Conservation (phyloP, 805 yeast genomes). For the Lipomyces chichibuensis region DNA sequence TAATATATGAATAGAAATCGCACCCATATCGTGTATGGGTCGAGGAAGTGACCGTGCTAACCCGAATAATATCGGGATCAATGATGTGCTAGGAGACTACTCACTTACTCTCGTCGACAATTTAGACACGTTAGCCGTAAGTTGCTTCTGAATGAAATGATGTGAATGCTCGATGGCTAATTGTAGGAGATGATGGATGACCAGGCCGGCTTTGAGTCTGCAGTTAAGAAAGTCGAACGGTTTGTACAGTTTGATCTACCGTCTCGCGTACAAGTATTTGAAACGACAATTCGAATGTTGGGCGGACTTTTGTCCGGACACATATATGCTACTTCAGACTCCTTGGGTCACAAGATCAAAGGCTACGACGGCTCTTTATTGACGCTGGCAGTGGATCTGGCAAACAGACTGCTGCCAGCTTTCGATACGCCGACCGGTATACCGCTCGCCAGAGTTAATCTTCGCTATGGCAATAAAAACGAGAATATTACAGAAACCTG, state of each 20-base stretch:
- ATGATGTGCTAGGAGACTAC: slow-evolving; percentile 85
- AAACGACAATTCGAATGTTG: slow-evolving; percentile 74
- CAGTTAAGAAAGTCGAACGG: slow-evolving; percentile 49
- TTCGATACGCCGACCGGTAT: slow-evolving; percentile 63
- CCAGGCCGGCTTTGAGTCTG: slow-evolving; percentile 55
- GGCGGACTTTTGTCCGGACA: slow-evolving; percentile 85
- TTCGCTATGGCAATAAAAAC: slow-evolving; percentile 54
- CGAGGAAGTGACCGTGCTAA: slow-evolving; percentile 65
- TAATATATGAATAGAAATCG: slow-evolving; percentile 50
- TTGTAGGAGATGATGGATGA: slow-evolving; percentile 54
- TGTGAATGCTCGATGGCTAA: neutral
- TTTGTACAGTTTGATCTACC: slow-evolving; percentile 59
- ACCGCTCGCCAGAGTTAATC: slow-evolving; percentile 80
- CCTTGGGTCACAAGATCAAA: slow-evolving; percentile 49
- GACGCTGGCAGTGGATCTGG: slow-evolving; percentile 72
- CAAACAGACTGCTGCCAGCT: slow-evolving; percentile 68
- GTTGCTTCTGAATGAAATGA: neutral
- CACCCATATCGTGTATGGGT: slow-evolving; percentile 72
- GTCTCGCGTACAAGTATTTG: slow-evolving; percentile 84
- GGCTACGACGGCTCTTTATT: slow-evolving; percentile 75
- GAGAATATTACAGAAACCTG: slow-evolving; percentile 62
- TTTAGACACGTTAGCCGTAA: slow-evolving; percentile 72
- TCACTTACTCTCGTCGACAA: slow-evolving; percentile 79
- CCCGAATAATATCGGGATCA: slow-evolving; percentile 58
- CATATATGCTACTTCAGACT: slow-evolving; percentile 60